Percentiles rank a stretch among this genome's conserved stretches.
phyloP scores from a whole-genome alignment of 2,329 filamentous ascomycete species.

The Arachnomyces sp. region DNA sequence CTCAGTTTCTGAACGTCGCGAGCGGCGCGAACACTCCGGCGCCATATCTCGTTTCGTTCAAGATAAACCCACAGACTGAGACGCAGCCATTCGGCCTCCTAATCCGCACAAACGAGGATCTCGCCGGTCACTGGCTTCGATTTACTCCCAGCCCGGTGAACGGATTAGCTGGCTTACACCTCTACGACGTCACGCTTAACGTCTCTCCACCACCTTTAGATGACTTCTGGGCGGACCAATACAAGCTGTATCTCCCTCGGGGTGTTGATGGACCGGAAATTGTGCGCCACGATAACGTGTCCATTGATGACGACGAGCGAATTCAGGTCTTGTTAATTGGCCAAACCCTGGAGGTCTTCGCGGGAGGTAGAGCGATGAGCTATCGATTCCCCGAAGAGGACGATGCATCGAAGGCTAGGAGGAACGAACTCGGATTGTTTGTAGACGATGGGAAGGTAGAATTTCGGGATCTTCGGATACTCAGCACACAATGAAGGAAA shows the following conservation, averaged over 20 bases:
- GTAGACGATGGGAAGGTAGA: constrained; percentile 1
- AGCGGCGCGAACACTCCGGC: neutral
- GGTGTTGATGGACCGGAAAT: constrained; percentile 30
- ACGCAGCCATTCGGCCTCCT: neutral
- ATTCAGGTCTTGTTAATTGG: neutral
- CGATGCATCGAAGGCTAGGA: neutral
- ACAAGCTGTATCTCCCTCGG: constrained; percentile 23
- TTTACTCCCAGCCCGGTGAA: no score
- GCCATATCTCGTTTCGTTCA: neutral
- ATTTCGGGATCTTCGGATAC: neutral
- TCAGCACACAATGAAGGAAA: no score
- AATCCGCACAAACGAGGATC: neutral
- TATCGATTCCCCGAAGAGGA: no score
- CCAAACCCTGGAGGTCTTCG: constrained; percentile 1
- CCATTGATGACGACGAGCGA: neutral
- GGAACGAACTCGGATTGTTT: neutral
- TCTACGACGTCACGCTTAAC: constrained; percentile 19
- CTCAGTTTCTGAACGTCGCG: neutral
- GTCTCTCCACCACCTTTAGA: constrained; percentile 28
- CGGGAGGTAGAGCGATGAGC: neutral
- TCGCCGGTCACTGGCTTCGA: neutral
- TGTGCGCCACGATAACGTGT: constrained; percentile 24
- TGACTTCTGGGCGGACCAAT: constrained; percentile 35
- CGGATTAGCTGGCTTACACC: no score
- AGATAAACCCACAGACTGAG: neutral